Evolutionary conservation across 208 protist genomes (phyloP).

Genomic region (Wallacemonas sp.): DNA sequence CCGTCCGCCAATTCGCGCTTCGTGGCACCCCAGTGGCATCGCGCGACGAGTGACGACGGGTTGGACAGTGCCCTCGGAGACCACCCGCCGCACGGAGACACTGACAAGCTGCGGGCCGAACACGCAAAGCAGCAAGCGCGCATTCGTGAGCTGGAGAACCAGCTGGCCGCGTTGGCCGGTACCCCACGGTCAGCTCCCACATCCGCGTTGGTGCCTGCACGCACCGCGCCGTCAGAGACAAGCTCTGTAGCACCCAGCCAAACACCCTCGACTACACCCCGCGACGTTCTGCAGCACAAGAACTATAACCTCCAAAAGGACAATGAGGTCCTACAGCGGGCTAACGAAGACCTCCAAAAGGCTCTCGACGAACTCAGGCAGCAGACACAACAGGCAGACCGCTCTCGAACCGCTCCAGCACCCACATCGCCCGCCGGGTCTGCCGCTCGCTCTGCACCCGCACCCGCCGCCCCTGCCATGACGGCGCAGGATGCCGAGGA

Average conservation of each 20-base stretch:
- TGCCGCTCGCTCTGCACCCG: background rate
- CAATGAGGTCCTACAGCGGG: conserved; percentile 19
- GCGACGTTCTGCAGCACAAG: background rate
- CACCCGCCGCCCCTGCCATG: background rate
- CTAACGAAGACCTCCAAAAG: conserved; percentile 18
- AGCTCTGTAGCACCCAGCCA: background rate
- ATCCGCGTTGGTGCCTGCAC: no score
- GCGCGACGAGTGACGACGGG: background rate
- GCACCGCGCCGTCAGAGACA: background rate
- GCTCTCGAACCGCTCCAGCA: background rate
- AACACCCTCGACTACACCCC: background rate
- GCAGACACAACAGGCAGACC: background rate
- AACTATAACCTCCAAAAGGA: conserved; percentile 7
- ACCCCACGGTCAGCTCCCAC: no score
- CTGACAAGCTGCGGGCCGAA: conserved; percentile 20
- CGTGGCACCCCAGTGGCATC: background rate
- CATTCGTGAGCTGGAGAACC: conserved; percentile 12
- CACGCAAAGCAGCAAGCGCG: conserved; percentile 7
- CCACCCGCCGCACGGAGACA: background rate
- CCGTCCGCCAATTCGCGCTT: background rate
- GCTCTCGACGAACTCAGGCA: background rate
- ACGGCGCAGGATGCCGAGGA: background rate
- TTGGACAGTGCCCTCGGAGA: background rate
- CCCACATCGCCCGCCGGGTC: no score
- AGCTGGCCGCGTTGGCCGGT: background rate